Conservation (phyloP, 345 rosid species). For the Aquilaria malaccensis region DNA sequence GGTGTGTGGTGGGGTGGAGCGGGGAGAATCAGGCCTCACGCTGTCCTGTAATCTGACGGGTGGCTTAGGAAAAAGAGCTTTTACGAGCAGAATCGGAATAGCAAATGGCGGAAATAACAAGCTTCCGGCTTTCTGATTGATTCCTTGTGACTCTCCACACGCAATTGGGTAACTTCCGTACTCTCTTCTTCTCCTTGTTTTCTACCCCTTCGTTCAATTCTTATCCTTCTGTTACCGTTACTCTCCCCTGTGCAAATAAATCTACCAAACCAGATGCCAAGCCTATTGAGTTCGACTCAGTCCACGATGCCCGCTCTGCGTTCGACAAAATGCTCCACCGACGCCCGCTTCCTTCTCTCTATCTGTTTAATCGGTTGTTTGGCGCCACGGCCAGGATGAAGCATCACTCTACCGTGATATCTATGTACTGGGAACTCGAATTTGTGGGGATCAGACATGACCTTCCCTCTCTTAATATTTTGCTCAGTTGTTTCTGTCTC, state of each 20-base stretch:
- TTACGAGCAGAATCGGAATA: too few relatives aligned
- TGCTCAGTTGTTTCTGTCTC: slow-evolving; percentile 10
- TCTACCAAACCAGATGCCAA: background rate
- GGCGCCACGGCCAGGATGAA: background rate
- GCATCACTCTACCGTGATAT: slow-evolving; percentile 1
- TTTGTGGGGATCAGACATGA: background rate
- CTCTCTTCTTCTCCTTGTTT: too few relatives aligned
- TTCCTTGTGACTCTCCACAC: too few relatives aligned
- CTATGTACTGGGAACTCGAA: slow-evolving; percentile 10
- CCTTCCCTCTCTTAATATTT: background rate
- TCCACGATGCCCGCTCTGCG: slow-evolving; percentile 1
- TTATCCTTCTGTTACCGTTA: too few relatives aligned
- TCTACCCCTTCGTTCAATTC: too few relatives aligned
- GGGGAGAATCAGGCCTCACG: too few relatives aligned
- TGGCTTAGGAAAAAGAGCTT: too few relatives aligned
- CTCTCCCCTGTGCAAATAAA: background rate
- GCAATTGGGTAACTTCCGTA: too few relatives aligned
- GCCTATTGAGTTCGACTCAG: background rate
- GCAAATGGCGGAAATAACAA: too few relatives aligned
- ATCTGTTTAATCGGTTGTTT: slow-evolving; percentile 7
- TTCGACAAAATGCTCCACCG: background rate
- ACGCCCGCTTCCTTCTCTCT: background rate
- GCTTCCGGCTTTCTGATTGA: too few relatives aligned
- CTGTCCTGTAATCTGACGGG: too few relatives aligned
- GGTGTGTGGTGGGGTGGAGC: too few relatives aligned